Percentiles rank a stretch among this genome's conserved stretches.
Evolutionary conservation across 768 basidiomycete species (phyloP).

Genomic region (Lentinula edodes): DNA sequence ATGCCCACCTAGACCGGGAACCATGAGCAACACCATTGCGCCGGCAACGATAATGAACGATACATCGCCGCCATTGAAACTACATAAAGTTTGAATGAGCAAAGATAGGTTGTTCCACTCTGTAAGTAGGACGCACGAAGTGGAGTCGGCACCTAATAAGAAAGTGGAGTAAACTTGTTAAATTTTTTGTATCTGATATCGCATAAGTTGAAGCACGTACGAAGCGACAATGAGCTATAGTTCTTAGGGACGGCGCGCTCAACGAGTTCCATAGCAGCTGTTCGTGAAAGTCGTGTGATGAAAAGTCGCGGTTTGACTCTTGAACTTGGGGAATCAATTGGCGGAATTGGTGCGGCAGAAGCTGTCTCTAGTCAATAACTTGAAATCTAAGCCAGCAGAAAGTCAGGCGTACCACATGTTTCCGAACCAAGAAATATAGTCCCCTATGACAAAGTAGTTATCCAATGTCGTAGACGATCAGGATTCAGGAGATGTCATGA

Average conservation of each 20-base stretch:
- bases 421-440: too few species aligned
- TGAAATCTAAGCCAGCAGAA: too few species aligned
- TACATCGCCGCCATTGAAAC: conserved; percentile 68
- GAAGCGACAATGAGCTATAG: background rate
- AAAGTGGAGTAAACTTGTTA: background rate
- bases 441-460: too few species aligned
- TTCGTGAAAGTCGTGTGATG: background rate
- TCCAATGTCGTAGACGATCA: too few species aligned
- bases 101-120: background rate
- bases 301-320: background rate
- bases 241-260: background rate
- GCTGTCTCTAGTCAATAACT: too few species aligned
- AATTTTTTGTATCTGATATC: background rate
- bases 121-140: background rate
- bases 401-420: too few species aligned
- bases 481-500: too few species aligned
- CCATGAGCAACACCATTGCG: conserved; percentile 72
- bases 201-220: background rate
- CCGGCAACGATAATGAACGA: conserved; percentile 65
- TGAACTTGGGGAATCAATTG: background rate
- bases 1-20: conserved; percentile 61
- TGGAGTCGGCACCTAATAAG: background rate
- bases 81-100: conserved; percentile 15
- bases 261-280: background rate
- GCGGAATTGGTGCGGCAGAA: background rate